A percentile compares a stretch with the other conserved stretches of the same genome.
Evolutionary conservation across 306 rosid genomes (phyloP).

Genomic region (Cucurbita ficifolia): DNA sequence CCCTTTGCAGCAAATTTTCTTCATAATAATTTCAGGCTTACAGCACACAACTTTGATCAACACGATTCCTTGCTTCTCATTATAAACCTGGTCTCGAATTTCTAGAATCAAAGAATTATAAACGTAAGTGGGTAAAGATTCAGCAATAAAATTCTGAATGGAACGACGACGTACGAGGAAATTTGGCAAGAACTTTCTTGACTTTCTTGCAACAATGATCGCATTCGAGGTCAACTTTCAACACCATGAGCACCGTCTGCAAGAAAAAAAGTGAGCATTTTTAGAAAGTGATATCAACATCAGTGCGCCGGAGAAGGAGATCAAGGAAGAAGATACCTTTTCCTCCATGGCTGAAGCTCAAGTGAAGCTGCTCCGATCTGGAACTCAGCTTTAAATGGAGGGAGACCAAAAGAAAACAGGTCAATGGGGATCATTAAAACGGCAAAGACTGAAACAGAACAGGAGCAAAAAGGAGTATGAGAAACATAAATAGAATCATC

Average conservation of each 20-base stretch:
- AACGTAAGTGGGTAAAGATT: neutral
- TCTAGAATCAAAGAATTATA: constrained; percentile 18
- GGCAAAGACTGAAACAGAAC: neutral
- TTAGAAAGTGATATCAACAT: neutral
- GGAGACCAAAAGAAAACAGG: neutral
- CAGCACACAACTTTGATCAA: constrained; percentile 53
- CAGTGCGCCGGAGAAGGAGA: neutral
- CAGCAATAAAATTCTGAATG: too few species aligned
- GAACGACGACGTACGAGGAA: constrained; percentile 43
- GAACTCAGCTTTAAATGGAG: neutral
- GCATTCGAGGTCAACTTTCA: constrained; percentile 67
- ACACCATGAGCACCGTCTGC: constrained; percentile 41
- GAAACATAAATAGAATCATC: too few species aligned
- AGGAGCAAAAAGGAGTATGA: neutral
- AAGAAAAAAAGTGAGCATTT: neutral
- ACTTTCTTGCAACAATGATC: constrained; percentile 56
- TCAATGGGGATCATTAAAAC: neutral
- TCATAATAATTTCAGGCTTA: constrained; percentile 22
- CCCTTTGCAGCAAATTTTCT: neutral
- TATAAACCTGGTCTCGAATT: constrained; percentile 60
- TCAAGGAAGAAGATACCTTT: neutral
- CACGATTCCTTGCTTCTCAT: constrained; percentile 42
- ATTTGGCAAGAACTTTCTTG: constrained; percentile 47
- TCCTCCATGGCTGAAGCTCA: neutral
- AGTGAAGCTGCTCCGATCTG: neutral